Evolutionary conservation across 805 yeast species (phyloP).

Genomic region (Yarrowia porcina): DNA sequence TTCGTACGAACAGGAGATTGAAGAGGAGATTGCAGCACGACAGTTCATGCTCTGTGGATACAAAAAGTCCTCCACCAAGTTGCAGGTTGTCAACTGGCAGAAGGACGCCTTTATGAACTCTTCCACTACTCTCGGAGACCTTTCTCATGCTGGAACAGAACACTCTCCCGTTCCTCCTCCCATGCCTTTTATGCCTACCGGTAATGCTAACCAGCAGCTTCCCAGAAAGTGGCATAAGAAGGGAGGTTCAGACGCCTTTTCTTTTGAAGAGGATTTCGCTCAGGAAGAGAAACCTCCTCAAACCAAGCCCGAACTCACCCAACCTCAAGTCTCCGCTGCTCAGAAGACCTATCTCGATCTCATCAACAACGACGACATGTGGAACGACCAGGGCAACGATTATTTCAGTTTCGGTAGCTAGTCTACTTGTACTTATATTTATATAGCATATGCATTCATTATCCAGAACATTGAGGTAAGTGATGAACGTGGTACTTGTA

Average conservation of each 20-base stretch:
- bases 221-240: background rate
- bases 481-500: too few relatives aligned
- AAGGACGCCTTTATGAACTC: constrained; percentile 20
- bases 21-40: constrained; percentile 18
- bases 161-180: constrained; percentile 5
- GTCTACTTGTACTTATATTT: too few relatives aligned
- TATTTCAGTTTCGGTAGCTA: background rate
- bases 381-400: constrained; percentile 15
- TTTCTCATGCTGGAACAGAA: background rate
- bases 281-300: background rate
- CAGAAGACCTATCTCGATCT: constrained; percentile 9
- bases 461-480: too few relatives aligned
- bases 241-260: constrained; percentile 20
- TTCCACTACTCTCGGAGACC: constrained; percentile 8
- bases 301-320: too few relatives aligned
- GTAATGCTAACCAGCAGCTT: background rate
- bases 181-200: background rate
- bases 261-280: background rate
- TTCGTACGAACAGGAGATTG: constrained; percentile 9
- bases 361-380: constrained; percentile 10
- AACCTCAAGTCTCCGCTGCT: constrained; percentile 9
- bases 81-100: constrained; percentile 23
- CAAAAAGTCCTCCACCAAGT: constrained; percentile 19
- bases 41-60: constrained; percentile 24
- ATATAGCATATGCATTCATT: constrained; percentile 24